phyloP scores from a whole-genome alignment of 1,139 yeast genomes.

The Protomyces pachydermus region DNA sequence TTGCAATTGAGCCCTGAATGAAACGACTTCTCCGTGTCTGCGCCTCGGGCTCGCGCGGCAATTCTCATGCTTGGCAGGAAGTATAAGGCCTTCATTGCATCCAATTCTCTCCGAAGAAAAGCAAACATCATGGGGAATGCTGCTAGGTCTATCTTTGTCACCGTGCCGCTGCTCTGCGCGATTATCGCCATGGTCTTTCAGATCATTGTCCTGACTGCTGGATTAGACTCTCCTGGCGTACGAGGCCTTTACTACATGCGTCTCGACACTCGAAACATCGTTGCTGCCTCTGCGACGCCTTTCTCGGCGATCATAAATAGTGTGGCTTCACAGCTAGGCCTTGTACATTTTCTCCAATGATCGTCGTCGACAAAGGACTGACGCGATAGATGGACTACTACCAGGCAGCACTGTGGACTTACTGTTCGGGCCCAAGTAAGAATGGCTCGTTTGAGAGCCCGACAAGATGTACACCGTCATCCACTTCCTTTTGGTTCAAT shows the following conservation, averaged over 20 bases:
- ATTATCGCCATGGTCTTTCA: neutral
- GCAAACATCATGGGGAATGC: neutral
- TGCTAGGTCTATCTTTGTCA: neutral
- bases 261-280: neutral
- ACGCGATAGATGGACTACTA: neutral
- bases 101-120: too few relatives aligned
- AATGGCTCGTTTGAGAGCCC: neutral
- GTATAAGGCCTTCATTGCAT: too few relatives aligned
- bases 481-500: neutral
- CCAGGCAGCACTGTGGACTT: neutral
- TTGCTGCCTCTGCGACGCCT: neutral
- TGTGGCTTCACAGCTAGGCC: neutral
- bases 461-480: neutral
- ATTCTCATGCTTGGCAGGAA: too few relatives aligned
- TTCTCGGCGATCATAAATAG: neutral
- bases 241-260: neutral
- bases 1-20: too few relatives aligned
- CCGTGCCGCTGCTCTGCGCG: neutral
- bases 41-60: too few relatives aligned
- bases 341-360: neutral
- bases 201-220: neutral
- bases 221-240: neutral
- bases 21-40: too few relatives aligned
- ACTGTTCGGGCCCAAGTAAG: neutral
- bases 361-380: neutral